phyloP scores from a whole-genome alignment of 2,329 filamentous ascomycete genomes.

The Alternaria hordeiaustralica region DNA sequence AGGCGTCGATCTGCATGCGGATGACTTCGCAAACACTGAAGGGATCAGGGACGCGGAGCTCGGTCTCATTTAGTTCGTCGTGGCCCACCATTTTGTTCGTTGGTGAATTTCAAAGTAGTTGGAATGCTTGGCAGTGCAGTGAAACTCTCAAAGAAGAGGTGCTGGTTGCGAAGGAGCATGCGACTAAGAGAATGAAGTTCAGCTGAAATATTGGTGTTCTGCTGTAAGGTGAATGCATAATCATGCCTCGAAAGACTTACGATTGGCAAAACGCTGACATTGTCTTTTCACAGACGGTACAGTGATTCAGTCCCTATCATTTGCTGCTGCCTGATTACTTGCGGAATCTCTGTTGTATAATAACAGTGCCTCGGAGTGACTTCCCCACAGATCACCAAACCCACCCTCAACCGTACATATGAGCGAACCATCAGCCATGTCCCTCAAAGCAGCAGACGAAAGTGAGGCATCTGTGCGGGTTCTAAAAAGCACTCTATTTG shows the following conservation, averaged over 20 bases:
- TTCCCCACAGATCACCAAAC: too few species aligned
- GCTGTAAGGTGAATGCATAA: background rate
- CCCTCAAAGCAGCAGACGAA: too few species aligned
- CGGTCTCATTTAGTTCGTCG: background rate
- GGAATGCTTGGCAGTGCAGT: background rate
- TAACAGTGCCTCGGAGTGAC: background rate
- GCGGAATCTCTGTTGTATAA: background rate
- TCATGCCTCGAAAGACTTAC: background rate
- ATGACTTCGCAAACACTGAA: background rate
- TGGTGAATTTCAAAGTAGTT: background rate
- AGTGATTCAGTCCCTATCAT: background rate
- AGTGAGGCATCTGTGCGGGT: too few species aligned
- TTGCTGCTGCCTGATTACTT: background rate
- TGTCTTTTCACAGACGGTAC: background rate
- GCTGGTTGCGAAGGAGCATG: background rate
- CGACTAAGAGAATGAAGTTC: background rate
- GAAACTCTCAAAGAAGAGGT: background rate
- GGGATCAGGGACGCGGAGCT: background rate
- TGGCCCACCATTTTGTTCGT: background rate
- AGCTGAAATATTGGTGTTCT: background rate
- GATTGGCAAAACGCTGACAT: background rate
- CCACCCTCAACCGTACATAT: too few species aligned
- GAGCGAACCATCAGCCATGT: too few species aligned
- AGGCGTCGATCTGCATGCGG: background rate
- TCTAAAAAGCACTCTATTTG: too few species aligned